Percentiles rank a stretch among this genome's conserved stretches.
Evolutionary conservation across 2,329 filamentous ascomycete genomes (phyloP).

Genomic region (Diaporthe sp.): DNA sequence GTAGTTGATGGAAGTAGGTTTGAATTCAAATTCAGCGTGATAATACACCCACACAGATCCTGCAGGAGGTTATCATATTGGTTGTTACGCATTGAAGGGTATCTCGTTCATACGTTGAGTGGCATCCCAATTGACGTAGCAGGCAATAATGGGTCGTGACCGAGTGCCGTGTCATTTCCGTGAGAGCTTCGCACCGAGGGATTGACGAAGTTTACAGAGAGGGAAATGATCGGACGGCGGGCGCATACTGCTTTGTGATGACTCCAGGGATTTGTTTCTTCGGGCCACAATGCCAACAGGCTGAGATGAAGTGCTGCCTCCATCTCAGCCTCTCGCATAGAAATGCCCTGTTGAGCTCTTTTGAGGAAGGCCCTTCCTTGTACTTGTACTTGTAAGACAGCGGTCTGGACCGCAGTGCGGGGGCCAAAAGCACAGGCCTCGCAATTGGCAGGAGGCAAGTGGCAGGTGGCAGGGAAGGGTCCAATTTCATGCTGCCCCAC

Average conservation of each 20-base stretch:
- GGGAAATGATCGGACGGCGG: neutral
- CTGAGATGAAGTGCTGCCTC: neutral
- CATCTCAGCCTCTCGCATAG: neutral
- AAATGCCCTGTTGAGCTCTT: neutral
- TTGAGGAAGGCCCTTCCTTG: neutral
- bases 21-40: neutral
- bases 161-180: neutral
- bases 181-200: neutral
- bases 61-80: too few relatives aligned
- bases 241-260: too few relatives aligned
- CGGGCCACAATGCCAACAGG: neutral
- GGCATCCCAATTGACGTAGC: neutral
- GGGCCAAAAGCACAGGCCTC: neutral
- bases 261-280: neutral
- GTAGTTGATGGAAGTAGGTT: neutral
- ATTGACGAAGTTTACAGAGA: neutral
- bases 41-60: neutral
- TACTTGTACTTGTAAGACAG: neutral
- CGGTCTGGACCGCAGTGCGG: neutral
- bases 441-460: neutral
- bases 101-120: too few relatives aligned
- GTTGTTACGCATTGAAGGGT: too few relatives aligned
- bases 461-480: conserved; percentile 27
- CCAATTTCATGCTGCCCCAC: conserved; percentile 36
- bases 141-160: neutral